Base-by-base conservation (phyloP, 805 yeast species). In the Yarrowia sp. region DNA sequence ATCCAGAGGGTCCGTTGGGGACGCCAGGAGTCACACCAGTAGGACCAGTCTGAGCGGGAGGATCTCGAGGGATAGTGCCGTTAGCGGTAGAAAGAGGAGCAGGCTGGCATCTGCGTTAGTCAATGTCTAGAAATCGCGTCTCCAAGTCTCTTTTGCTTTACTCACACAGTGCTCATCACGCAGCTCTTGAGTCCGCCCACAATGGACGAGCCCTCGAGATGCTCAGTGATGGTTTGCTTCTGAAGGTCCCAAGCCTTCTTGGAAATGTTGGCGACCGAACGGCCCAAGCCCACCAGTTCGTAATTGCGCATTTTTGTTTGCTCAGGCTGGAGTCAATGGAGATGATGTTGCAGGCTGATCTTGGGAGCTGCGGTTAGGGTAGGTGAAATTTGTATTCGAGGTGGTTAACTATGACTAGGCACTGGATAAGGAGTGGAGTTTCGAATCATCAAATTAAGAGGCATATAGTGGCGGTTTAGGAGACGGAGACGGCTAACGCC, bases 221-320 rank as follows among this genome's bases (percentile, higher is more conserved):
- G 66, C n/a, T 61, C 55, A 19, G 36, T 30, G 36, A 61, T 47
- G 36, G 55, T 20, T 30, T 61, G 66, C 44, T 61, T 61, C 55
- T 61, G 66, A 13, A 61, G 19, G 2, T 46, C 66, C 66, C 66
- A 61, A 17, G 66, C 66, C 55, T 61, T 61, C 38, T 47, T 46
- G 44, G 66, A 46, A 20, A 61, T 47, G 46, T 46, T 46, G 66
- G 66, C 53, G 38, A 61, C 66, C 44, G 66, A 61, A 17, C 66
- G 55, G 55, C 66, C 55, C 24, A 61, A 17, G 38, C 66, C 55
- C 46, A 61, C 44, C 42, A 61, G 44, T 61, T 61, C 66, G 66
- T 61, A 61, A 34, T 46, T 61, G 53, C 55, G 42, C 66, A 61
- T 61, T 33, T n/a, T 47, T 44, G 64, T 30, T 50, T 55, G 61